Percentiles rank a stretch among this genome's conserved stretches.
Evolutionary conservation across 2,329 filamentous ascomycete genomes (phyloP).

Genomic region (Cladosporium cucumerinum): DNA sequence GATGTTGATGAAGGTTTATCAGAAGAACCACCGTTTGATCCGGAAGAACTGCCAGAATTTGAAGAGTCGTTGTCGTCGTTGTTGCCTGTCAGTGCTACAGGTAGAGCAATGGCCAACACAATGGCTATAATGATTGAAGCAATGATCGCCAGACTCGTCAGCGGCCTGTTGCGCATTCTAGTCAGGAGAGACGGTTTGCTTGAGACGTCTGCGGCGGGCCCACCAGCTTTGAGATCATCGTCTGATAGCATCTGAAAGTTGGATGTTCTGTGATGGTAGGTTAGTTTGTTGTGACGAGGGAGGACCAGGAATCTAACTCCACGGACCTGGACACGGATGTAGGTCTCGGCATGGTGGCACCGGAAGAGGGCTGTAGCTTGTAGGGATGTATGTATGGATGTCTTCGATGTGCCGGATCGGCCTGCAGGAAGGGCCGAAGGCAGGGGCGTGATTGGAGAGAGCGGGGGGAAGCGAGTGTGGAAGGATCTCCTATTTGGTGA

Average conservation of each 20-base stretch:
- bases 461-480: neutral
- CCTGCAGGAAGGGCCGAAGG: neutral
- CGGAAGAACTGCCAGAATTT: constrained; percentile 5
- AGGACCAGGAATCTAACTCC: neutral
- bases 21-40: neutral
- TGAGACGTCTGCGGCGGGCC: neutral
- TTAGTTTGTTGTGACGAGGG: neutral
- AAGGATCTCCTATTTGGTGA: neutral
- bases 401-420: neutral
- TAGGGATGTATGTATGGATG: neutral
- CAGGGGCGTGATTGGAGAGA: neutral
- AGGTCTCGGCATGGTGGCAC: neutral
- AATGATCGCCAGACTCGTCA: constrained; percentile 10
- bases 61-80: neutral
- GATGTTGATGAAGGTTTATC: constrained; percentile 7
- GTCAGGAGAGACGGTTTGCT: constrained; percentile 4
- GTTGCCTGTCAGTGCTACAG: constrained; percentile 1
- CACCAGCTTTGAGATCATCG: constrained; percentile 11
- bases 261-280: neutral
- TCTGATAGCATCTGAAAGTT: constrained; percentile 12
- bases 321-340: neutral
- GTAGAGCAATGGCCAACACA: constrained; percentile 10
- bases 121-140: neutral
- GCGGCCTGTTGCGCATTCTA: constrained; percentile 6
- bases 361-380: neutral